Evolutionary conservation across 139 green algal genomes (phyloP), one percentile per base, ranked within the genome.

Genomic region (Micractinium conductrix): DNA sequence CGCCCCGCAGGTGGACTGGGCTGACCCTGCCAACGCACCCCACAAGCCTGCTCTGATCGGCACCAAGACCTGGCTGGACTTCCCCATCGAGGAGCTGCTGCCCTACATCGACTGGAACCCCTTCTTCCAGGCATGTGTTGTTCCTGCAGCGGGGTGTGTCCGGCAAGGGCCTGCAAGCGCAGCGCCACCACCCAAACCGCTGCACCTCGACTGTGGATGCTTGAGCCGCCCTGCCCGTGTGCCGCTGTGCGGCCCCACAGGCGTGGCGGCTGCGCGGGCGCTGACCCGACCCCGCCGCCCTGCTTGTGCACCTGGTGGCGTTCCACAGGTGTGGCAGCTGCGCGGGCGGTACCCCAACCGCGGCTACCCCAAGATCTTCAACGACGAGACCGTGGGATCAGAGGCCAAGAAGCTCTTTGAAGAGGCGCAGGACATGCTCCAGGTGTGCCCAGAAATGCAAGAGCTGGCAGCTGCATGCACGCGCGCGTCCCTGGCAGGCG

Each of bases 341-440:
- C 93, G 97, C 14, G 97, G 97, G 0, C 90, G 97, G 26, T 99
- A 99, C 91, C 97, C 97, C 82, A 99, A 99, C 92, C 94, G 97
- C 62, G 96, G 96, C 80, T 99, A 98, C 88, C 97, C 97, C 75
- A 98, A 98, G 88, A 99, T 99, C 90, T 99, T 99, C 95, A 98
- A 99, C 55, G 97, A 99, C 76, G 91, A 97, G 81, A 97, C 95
- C 3, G 97, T 99, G 44, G 97, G 97, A 5, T 53, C 40, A 33
- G 97, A 99, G 93, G 97, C 97, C 40, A 97, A 96, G 89, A 98
- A 98, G 92, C 94, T 99, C 67, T 99, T 97, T 81, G 93, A 97
- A 0, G 97, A 99, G 71, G 97, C 97, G 26, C 93, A 98, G 85
- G 86, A 42, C 48, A 95, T 97, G 94, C 91, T 97, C 21, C 71